Evolutionary conservation across 139 green algal species (phyloP).

Genomic region (Picochlorum costavermella): DNA sequence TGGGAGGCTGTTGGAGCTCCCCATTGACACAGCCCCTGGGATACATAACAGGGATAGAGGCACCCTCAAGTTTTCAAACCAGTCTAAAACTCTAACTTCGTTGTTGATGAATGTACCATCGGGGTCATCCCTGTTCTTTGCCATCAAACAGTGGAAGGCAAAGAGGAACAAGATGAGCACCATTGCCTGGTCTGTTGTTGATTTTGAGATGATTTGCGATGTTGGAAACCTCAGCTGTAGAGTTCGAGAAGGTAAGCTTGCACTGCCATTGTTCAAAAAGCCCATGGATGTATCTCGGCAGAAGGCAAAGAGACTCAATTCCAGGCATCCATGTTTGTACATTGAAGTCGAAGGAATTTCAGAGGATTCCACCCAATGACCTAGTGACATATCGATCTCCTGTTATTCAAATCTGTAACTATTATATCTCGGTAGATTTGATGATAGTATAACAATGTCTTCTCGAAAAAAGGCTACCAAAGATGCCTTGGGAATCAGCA

Average conservation of each 20-base stretch:
- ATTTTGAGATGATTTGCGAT: conserved; percentile 27
- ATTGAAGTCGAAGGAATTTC: background rate
- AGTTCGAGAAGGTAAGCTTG: conserved; percentile 16
- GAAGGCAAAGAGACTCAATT: conserved; percentile 3
- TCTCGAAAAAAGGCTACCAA: background rate
- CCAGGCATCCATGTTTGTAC: background rate
- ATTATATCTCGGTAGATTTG: too few species aligned
- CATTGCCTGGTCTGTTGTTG: conserved; percentile 31
- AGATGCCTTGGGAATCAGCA: background rate
- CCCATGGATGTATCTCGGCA: conserved; percentile 15
- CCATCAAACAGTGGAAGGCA: conserved; percentile 38
- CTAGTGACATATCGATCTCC: too few species aligned
- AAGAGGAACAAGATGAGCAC: conserved; percentile 19
- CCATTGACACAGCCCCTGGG: conserved; percentile 26
- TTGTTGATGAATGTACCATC: background rate
- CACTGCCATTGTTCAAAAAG: conserved; percentile 27
- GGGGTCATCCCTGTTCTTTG: conserved; percentile 28
- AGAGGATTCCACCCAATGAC: background rate
- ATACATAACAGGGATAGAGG: conserved; percentile 12
- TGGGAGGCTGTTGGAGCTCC: conserved; percentile 25
- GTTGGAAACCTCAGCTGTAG: background rate
- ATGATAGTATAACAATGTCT: background rate
- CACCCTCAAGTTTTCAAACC: conserved; percentile 17
- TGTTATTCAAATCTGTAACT: too few species aligned
- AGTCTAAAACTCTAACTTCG: conserved; percentile 21